Base-by-base conservation (phyloP, 306 rosid genomes). In the Calophaca sinica region DNA sequence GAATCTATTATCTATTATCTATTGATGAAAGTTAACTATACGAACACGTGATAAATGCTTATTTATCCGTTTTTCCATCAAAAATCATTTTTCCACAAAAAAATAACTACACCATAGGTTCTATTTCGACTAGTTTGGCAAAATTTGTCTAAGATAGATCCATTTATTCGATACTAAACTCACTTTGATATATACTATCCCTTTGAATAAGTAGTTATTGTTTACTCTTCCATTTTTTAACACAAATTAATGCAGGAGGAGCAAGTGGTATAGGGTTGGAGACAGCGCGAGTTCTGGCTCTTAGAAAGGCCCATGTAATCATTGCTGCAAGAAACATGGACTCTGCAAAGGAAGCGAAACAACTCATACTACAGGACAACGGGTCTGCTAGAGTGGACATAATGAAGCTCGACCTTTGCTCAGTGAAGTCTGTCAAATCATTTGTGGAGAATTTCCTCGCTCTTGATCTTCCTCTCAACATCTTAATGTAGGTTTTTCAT, bases 251-350 rank as follows among this genome's bases (percentile, higher is more conserved):
- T 75, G 77, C 83, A 91, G 98, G 98, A 28, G 98, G 98, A 81
- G 96, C 94, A 5, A 94, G 98, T 62, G 98, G 98, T 46, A 94
- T 94, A 61, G 98, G 98, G 0, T 76, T 90, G 53, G 98, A 94
- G 80, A 90, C 98, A 1, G 91, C 92, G 4, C 80, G 96, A 58
- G 91, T 91, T 0, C 63, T 94, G 72, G 90, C 92, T 13, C 88
- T 87, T 49, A 82, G 97, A 4, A 87, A 86, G 66, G 96, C 72
- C 0, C 94, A 84, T 41, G 92, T 94, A 7, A 82, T 94, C 6
- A 85, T 94, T 45, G 98, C 89, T 7, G 93, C 90, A 1, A 90
- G 98, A 65, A 91, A 91, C 84, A 59, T 87, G 59, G 88, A 86
- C 5, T 88, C 90, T 48, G 97, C 96, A 57, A 86, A 85, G 54